Conservation (phyloP, 83 land plant genomes). For the Thuja plicata region DNA sequence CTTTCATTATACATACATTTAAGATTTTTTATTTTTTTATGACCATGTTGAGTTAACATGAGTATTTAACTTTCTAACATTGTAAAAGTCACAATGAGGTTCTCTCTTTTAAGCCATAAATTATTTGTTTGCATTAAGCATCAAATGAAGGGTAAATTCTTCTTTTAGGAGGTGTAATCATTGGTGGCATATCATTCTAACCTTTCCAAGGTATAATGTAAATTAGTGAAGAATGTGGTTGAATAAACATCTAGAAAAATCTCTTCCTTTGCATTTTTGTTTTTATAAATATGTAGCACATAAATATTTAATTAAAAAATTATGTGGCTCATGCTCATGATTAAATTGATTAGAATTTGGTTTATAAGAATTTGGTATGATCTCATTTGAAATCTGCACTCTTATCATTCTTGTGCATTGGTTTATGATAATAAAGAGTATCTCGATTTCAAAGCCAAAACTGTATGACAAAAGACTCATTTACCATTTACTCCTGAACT, state of each 20-base stretch:
- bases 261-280: slow-evolving; percentile 16
- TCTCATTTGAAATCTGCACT: slow-evolving; percentile 34
- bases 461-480: no score
- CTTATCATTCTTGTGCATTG: no score
- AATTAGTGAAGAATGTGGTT: slow-evolving; percentile 94
- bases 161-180: slow-evolving; percentile 85
- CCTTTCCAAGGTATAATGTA: slow-evolving; percentile 85
- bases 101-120: slow-evolving; percentile 98
- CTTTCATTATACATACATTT: no score
- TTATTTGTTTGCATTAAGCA: slow-evolving; percentile 95
- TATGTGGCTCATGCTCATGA: slow-evolving; percentile 31
- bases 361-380: slow-evolving; percentile 75
- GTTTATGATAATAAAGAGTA: no score
- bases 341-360: slow-evolving; percentile 82
- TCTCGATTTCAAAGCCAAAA: no score
- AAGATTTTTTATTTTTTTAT: no score
- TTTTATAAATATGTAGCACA: no score
- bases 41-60: slow-evolving; percentile 94
- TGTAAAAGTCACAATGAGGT: slow-evolving; percentile 96
- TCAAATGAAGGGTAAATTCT: slow-evolving; percentile 90
- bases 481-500: no score
- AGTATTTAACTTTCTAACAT: slow-evolving; percentile 95
- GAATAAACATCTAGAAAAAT: slow-evolving; percentile 86
- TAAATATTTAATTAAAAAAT: no score
- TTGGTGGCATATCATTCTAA: slow-evolving; percentile 80